Evolutionary conservation across 2,329 filamentous ascomycete genomes (phyloP).

Genomic region (Metarhizium humberi): DNA sequence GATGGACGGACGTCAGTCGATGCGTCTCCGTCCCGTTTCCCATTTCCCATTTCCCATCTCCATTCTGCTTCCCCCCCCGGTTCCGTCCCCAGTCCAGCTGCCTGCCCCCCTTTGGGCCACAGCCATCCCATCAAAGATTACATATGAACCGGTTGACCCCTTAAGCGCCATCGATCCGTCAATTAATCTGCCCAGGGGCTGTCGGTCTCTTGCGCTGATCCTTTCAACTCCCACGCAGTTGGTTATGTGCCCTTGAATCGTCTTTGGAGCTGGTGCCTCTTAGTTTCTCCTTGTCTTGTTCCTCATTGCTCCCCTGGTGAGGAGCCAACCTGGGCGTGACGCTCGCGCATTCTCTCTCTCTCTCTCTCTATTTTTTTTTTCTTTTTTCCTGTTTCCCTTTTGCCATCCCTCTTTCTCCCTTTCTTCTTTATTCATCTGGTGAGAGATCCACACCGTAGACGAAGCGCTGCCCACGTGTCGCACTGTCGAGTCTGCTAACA

Average conservation of each 20-base stretch:
- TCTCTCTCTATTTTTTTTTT: background rate
- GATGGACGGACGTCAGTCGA: background rate
- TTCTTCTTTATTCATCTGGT: slow-evolving; percentile 1
- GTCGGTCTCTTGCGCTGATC: background rate
- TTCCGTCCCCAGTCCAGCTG: no score
- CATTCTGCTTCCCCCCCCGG: background rate
- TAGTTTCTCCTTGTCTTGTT: background rate
- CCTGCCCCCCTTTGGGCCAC: no score
- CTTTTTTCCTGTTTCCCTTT: background rate
- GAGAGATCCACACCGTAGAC: background rate
- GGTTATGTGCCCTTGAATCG: background rate
- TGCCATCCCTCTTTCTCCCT: background rate
- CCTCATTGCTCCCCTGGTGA: background rate
- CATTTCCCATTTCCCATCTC: background rate
- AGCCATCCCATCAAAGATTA: no score
- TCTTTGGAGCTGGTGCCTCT: background rate
- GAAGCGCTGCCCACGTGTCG: background rate
- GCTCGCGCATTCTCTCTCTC: background rate
- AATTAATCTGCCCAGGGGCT: background rate
- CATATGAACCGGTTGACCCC: background rate
- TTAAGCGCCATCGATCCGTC: background rate
- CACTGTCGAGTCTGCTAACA: background rate
- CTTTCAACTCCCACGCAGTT: background rate
- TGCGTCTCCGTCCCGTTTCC: background rate
- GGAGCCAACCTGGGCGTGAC: background rate